phyloP scores from a whole-genome alignment of 225 moss, liverwort and hornwort species.

The Ulota crispa region DNA sequence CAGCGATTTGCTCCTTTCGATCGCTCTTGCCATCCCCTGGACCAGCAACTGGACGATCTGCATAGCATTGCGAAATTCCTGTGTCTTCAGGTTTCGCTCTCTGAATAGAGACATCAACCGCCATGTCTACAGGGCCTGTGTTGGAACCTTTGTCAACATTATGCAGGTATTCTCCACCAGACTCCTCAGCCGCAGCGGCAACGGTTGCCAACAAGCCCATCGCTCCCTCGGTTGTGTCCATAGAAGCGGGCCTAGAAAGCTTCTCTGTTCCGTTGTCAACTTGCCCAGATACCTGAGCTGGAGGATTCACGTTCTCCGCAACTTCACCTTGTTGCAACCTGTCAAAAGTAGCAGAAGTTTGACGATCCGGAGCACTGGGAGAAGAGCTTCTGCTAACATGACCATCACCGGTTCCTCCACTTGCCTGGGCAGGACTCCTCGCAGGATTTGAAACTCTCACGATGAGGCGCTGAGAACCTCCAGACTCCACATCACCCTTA shows the following conservation, averaged over 20 bases:
- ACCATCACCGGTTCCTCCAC: slow-evolving; percentile 59
- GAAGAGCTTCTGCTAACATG: slow-evolving; percentile 69
- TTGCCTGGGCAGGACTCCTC: slow-evolving; percentile 68
- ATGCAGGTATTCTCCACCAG: slow-evolving; percentile 36
- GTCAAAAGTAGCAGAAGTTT: slow-evolving; percentile 43
- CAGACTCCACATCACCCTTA: slow-evolving; percentile 52
- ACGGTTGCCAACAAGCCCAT: slow-evolving; percentile 90
- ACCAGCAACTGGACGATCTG: slow-evolving; percentile 30
- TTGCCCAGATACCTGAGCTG: slow-evolving; percentile 24
- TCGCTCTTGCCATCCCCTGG: slow-evolving; percentile 45
- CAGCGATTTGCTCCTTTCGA: slow-evolving; percentile 38
- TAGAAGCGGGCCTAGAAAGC: slow-evolving; percentile 44
- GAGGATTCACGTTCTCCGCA: slow-evolving; percentile 29
- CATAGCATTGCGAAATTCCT: slow-evolving; percentile 29
- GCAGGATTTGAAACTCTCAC: slow-evolving; percentile 86
- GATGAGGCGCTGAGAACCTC: slow-evolving; percentile 64
- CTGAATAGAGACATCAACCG: slow-evolving; percentile 42
- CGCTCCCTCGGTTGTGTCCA: slow-evolving; percentile 77
- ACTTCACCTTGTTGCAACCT: slow-evolving; percentile 53
- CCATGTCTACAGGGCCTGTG: slow-evolving; percentile 42
- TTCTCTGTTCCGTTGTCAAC: slow-evolving; percentile 41
- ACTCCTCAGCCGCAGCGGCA: slow-evolving; percentile 79
- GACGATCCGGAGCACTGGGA: slow-evolving; percentile 68
- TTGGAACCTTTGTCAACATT: slow-evolving; percentile 29
- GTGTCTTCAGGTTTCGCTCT: slow-evolving; percentile 46